Conservation (phyloP, 1,284 basidiomycete species). For the Porogramme epimiltina region DNA sequence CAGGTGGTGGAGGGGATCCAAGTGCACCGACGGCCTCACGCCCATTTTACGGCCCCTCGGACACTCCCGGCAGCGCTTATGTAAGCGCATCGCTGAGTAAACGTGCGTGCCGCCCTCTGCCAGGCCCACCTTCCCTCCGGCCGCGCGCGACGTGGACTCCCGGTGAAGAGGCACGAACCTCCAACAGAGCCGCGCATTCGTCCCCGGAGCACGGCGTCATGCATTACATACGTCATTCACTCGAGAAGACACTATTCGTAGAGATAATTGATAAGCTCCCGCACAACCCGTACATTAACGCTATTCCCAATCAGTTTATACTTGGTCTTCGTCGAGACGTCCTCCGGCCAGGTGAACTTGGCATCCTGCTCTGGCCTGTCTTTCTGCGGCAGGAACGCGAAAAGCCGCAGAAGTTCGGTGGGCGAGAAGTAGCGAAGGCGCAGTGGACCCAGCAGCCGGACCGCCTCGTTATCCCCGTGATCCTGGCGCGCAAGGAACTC, state of each 20-base stretch:
- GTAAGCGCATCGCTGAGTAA: constrained; percentile 23
- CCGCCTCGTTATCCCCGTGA: constrained; percentile 41
- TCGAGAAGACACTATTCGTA: constrained; percentile 29
- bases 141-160: too few species aligned
- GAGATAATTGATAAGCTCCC: constrained; percentile 55
- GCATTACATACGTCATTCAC: background rate
- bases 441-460: constrained; percentile 58
- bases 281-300: constrained; percentile 72
- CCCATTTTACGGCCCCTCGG: constrained; percentile 23
- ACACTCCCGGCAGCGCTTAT: constrained; percentile 16
- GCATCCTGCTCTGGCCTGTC: background rate
- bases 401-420: constrained; percentile 66
- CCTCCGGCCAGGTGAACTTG: constrained; percentile 59
- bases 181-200: too few species aligned
- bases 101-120: constrained; percentile 13
- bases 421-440: constrained; percentile 74
- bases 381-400: constrained; percentile 49
- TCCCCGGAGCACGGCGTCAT: too few species aligned
- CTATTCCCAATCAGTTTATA: constrained; percentile 81
- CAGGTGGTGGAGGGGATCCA: constrained; percentile 19
- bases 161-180: too few species aligned
- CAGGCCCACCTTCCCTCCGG: constrained; percentile 1
- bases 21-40: background rate
- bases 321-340: constrained; percentile 61
- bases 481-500: constrained; percentile 51